phyloP scores from a whole-genome alignment of 352 stramenopile genomes.

The Globisporangium camurandrum region DNA sequence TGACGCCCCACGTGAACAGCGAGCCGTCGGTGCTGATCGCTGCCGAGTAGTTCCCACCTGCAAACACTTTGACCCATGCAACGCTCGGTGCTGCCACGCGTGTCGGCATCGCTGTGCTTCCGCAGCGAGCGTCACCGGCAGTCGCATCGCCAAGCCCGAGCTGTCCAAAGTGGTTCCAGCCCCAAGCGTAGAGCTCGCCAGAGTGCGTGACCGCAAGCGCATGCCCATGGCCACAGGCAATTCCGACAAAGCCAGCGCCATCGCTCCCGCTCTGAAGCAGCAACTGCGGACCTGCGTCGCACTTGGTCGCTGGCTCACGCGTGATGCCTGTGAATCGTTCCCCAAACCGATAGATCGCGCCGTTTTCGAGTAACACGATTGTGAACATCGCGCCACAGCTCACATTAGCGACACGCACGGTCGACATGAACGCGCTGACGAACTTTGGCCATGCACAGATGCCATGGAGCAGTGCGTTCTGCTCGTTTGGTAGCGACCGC shows the following conservation, averaged over 20 bases:
- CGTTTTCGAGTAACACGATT: slow-evolving; percentile 46
- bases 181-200: slow-evolving; percentile 64
- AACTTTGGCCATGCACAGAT: slow-evolving; percentile 77
- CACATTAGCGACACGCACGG: slow-evolving; percentile 31
- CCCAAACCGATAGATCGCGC: slow-evolving; percentile 71
- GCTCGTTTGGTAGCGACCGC: slow-evolving; percentile 19
- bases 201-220: slow-evolving; percentile 46
- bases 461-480: slow-evolving; percentile 29
- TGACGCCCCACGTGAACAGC: slow-evolving; percentile 56
- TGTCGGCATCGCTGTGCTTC: slow-evolving; percentile 16
- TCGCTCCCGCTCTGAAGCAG: slow-evolving; percentile 22
- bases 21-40: slow-evolving; percentile 25
- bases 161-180: slow-evolving; percentile 75
- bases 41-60: slow-evolving; percentile 56
- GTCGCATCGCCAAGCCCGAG: slow-evolving; percentile 42
- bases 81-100: slow-evolving; percentile 12
- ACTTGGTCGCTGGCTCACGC: slow-evolving; percentile 11
- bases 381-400: slow-evolving; percentile 80
- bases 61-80: slow-evolving; percentile 43
- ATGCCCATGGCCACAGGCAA: slow-evolving; percentile 65
- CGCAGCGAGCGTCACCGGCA: not conserved
- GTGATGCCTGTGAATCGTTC: slow-evolving; percentile 40
- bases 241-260: slow-evolving; percentile 33
- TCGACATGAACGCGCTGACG: slow-evolving; percentile 45
- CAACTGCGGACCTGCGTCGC: slow-evolving; percentile 14